Conservation (phyloP, 192 early-diverging fungal species). For the Oehlia diaphana region DNA sequence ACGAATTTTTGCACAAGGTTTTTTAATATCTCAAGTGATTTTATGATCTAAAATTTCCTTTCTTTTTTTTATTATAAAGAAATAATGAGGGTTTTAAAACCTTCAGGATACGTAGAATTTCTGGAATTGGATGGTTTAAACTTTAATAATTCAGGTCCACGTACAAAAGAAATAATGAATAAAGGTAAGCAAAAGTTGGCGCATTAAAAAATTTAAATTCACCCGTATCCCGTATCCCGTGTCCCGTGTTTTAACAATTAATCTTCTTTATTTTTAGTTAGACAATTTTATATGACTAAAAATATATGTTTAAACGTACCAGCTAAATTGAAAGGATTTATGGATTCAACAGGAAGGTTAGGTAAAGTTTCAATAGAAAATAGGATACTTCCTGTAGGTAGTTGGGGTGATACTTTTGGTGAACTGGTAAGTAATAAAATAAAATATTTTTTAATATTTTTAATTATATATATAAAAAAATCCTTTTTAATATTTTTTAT, state of each 20-base stretch:
- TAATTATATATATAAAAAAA: too few relatives aligned
- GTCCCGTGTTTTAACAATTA: background rate
- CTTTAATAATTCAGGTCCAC: background rate
- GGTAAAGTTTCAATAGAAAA: background rate
- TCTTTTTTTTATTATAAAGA: background rate
- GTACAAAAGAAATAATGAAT: background rate
- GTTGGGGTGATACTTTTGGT: background rate
- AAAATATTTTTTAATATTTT: background rate
- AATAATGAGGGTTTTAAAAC: background rate
- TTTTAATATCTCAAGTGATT: too few relatives aligned
- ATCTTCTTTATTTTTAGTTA: background rate
- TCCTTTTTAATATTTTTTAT: background rate
- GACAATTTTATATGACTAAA: background rate
- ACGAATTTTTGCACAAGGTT: too few relatives aligned
- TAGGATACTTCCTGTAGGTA: background rate
- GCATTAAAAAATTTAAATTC: too few relatives aligned
- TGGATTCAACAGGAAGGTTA: background rate
- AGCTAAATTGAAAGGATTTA: background rate
- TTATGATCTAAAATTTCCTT: background rate
- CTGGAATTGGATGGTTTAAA: background rate
- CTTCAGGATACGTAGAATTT: background rate
- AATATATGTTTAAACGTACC: background rate
- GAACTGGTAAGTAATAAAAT: background rate
- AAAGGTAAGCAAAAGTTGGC: background rate
- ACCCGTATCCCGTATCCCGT: too few relatives aligned